Conservation (phyloP, 2,329 filamentous ascomycete genomes). For the Phialophora expanda region DNA sequence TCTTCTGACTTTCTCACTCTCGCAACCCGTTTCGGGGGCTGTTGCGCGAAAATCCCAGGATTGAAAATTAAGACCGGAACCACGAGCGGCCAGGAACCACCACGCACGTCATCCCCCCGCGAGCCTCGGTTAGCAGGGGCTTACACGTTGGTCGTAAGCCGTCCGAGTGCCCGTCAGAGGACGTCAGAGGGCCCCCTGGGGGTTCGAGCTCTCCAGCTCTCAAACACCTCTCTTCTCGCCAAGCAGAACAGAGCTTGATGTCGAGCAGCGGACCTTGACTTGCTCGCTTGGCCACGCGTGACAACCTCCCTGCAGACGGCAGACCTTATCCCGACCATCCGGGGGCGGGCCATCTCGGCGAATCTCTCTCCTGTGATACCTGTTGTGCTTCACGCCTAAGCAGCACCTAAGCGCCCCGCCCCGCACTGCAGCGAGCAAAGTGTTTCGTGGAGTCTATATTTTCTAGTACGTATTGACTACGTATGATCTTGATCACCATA, state of each 20-base stretch:
- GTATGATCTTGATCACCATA: constrained; percentile 18
- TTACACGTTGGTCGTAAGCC: not conserved
- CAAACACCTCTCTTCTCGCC: not conserved
- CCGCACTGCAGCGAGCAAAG: constrained; percentile 1
- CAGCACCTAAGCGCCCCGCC: not conserved
- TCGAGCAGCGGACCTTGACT: constrained; percentile 1
- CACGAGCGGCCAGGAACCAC: not conserved
- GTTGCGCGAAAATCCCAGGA: constrained; percentile 8
- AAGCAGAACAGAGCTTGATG: constrained; percentile 8
- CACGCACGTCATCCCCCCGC: not conserved
- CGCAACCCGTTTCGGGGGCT: constrained; percentile 5
- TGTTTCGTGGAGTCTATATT: constrained; percentile 8
- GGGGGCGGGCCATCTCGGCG: not conserved
- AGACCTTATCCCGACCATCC: not conserved
- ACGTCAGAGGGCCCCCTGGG: not conserved
- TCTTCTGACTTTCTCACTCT: constrained; percentile 12
- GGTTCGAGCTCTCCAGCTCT: not conserved
- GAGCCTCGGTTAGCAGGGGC: not conserved
- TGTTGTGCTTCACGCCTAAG: not conserved
- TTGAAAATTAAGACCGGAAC: not conserved
- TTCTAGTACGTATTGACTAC: constrained; percentile 21
- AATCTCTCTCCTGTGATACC: not conserved
- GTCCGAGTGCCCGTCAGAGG: too few relatives aligned
- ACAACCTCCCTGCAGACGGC: constrained; percentile 1
- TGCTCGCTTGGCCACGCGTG: constrained; percentile 13